A percentile compares a stretch with the other conserved stretches of the same genome.
These are phyloP conservation scores for Cucurbita pepo DNA, from an alignment of 306 rosid genomes.

Conservation along the genomic window DNA sequence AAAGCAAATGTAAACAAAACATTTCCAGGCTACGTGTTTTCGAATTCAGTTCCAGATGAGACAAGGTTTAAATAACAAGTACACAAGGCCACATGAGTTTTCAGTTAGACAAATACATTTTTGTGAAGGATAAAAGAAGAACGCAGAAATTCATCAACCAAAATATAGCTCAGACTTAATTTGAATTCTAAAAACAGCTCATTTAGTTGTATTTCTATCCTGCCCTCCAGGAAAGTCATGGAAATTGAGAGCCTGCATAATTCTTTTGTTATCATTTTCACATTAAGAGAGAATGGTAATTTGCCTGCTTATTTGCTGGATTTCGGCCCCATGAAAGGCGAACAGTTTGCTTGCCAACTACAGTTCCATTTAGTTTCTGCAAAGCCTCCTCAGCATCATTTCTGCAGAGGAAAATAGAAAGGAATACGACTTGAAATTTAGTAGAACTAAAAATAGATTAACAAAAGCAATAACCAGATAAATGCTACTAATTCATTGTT, in stretches of 20 bases:
- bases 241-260: neutral
- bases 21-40: neutral
- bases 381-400: conserved; percentile 88
- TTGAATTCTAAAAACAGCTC: neutral
- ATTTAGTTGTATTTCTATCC: neutral
- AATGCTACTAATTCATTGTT: neutral
- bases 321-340: conserved; percentile 99
- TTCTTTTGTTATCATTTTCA: neutral
- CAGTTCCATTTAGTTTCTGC: conserved; percentile 72
- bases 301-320: conserved; percentile 95
- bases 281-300: neutral
- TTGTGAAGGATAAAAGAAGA: neutral
- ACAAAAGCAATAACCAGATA: neutral
- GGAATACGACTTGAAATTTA: conserved; percentile 2
- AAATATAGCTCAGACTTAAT: neutral
- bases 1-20: neutral
- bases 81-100: neutral
- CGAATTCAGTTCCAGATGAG: too few relatives aligned
- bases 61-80: neutral
- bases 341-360: conserved; percentile 79
- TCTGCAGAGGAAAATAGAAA: conserved; percentile 32
- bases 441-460: neutral
- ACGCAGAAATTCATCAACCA: neutral
- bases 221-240: neutral
- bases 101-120: neutral